Evolutionary conservation across 306 rosid genomes (phyloP).

Genomic region (Sicyos edulis): DNA sequence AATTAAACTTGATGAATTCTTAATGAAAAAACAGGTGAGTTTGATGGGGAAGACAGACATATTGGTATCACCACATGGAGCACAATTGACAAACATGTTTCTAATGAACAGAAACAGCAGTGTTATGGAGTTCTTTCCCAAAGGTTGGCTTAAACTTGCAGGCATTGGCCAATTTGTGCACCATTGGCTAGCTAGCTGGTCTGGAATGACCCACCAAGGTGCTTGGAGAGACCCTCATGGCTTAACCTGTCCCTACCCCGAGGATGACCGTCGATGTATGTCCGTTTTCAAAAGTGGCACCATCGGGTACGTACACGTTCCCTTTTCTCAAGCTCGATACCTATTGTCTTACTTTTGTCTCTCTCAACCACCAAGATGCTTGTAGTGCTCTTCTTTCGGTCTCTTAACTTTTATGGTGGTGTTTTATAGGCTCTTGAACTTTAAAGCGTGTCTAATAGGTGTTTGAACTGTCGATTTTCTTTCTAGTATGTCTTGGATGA

Average conservation of each 20-base stretch:
- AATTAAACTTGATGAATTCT: too few relatives aligned
- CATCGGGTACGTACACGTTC: slow-evolving; percentile 31
- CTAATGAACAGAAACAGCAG: slow-evolving; percentile 63
- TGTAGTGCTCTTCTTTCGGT: too few relatives aligned
- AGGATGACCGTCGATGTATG: slow-evolving; percentile 57
- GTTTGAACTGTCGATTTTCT: too few relatives aligned
- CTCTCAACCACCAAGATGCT: too few relatives aligned
- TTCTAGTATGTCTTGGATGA: too few relatives aligned
- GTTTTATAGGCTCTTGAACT: too few relatives aligned
- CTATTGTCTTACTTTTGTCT: too few relatives aligned
- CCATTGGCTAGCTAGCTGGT: slow-evolving; percentile 65
- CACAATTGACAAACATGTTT: slow-evolving; percentile 59
- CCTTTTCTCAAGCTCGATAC: background rate
- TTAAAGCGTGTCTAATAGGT: too few relatives aligned
- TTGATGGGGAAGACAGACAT: slow-evolving; percentile 57
- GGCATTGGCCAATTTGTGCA: slow-evolving; percentile 60
- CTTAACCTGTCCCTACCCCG: slow-evolving; percentile 28
- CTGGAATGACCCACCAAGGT: slow-evolving; percentile 58
- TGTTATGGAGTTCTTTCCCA: slow-evolving; percentile 67
- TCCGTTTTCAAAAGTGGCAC: slow-evolving; percentile 38
- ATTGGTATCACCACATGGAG: slow-evolving; percentile 60
- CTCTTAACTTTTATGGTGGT: too few relatives aligned
- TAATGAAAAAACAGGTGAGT: slow-evolving; percentile 28
- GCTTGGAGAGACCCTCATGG: slow-evolving; percentile 62
- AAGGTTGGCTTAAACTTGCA: slow-evolving; percentile 59